Percentiles rank a stretch among this genome's conserved stretches.
These are phyloP conservation scores for Dothideomycetes sp. DNA, from an alignment of 2,329 filamentous ascomycete genomes.

Conservation along the genomic window DNA sequence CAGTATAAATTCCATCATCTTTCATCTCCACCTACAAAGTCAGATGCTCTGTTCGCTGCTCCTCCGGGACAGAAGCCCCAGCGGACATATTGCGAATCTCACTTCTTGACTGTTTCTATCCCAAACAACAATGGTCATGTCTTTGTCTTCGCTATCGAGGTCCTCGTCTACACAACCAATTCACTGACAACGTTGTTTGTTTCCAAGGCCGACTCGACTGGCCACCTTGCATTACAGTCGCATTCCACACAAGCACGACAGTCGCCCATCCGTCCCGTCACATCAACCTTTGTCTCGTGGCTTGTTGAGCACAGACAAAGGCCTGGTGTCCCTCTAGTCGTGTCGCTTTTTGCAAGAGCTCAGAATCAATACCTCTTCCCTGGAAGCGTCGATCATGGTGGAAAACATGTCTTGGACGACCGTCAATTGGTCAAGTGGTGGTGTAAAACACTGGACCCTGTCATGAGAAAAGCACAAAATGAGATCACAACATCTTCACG, in stretches of 20 bases:
- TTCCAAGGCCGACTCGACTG: slow-evolving; percentile 93
- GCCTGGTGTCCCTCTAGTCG: slow-evolving; percentile 56
- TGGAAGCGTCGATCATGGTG: slow-evolving; percentile 71
- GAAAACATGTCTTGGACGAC: slow-evolving; percentile 89
- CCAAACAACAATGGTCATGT: slow-evolving; percentile 39
- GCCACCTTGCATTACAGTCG: slow-evolving; percentile 62
- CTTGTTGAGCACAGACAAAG: slow-evolving; percentile 60
- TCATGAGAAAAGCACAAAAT: slow-evolving; percentile 40
- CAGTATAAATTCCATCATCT: slow-evolving; percentile 72
- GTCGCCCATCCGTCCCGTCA: slow-evolving; percentile 67
- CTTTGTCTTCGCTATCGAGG: slow-evolving; percentile 73
- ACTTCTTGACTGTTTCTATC: slow-evolving; percentile 56
- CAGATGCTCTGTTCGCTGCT: slow-evolving; percentile 68
- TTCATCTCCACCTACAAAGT: slow-evolving; percentile 70
- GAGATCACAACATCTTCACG: slow-evolving; percentile 29
- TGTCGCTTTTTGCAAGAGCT: slow-evolving; percentile 85
- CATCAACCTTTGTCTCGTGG: slow-evolving; percentile 65
- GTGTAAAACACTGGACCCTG: slow-evolving; percentile 75
- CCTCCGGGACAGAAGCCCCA: slow-evolving; percentile 63
- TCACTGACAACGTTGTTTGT: slow-evolving; percentile 82
- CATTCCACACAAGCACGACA: slow-evolving; percentile 49
- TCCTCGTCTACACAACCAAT: slow-evolving; percentile 74
- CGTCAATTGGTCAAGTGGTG: slow-evolving; percentile 89
- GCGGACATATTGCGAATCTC: slow-evolving; percentile 76
- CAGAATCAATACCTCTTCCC: slow-evolving; percentile 95